phyloP scores from a whole-genome alignment of 78 protist species.

The Dictyostelium intermedium region DNA sequence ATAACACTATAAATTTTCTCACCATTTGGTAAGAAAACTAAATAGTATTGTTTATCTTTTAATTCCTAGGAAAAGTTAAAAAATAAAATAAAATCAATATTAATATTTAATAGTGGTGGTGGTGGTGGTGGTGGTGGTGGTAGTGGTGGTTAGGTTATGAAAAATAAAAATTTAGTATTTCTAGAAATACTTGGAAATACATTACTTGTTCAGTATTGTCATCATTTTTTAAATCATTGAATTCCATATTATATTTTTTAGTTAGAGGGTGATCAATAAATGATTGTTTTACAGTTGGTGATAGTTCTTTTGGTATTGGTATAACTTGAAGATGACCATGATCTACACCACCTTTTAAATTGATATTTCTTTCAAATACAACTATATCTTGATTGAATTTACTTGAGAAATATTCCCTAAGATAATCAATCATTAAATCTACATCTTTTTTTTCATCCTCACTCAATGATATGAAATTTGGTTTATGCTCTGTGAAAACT shows the following conservation, averaged over 20 bases:
- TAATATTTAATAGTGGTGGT: too few relatives aligned
- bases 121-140: too few relatives aligned
- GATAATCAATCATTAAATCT: neutral
- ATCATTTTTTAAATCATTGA: neutral
- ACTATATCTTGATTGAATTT: neutral
- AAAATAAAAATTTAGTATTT: too few relatives aligned
- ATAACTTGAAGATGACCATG: constrained; percentile 82
- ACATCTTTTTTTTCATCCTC: constrained; percentile 7
- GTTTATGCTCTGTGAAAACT: constrained; percentile 60
- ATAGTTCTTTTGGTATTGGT: constrained; percentile 35
- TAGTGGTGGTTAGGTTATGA: too few relatives aligned
- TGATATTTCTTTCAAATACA: constrained; percentile 57
- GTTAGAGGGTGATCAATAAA: neutral
- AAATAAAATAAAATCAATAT: too few relatives aligned
- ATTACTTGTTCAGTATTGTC: neutral
- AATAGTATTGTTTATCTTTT: constrained; percentile 18
- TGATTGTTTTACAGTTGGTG: neutral
- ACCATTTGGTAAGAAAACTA: constrained; percentile 28
- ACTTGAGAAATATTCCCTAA: neutral
- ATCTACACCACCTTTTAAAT: neutral
- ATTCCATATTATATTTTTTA: neutral
- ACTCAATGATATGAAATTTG: neutral
- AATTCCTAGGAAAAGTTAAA: neutral
- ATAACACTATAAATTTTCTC: neutral
- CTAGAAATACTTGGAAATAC: too few relatives aligned